Evolutionary conservation across 805 yeast genomes (phyloP).

Genomic region (Dipodascus geniculatus): DNA sequence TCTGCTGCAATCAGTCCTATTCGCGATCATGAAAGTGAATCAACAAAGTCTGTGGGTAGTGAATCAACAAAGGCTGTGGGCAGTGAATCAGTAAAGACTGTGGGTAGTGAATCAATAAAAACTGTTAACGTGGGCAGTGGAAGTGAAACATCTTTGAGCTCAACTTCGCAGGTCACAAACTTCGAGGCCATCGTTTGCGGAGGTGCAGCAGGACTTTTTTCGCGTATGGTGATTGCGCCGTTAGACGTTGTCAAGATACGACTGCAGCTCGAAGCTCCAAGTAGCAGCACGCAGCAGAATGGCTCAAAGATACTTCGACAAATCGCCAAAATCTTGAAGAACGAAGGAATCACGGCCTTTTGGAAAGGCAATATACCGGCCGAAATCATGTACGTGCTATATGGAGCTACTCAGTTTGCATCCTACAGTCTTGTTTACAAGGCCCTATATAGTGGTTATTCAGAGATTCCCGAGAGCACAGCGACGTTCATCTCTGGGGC

Average conservation of each 20-base stretch:
- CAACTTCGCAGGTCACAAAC: slow-evolving; percentile 41
- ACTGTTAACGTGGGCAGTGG: background rate
- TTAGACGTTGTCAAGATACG: slow-evolving; percentile 69
- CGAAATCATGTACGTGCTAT: slow-evolving; percentile 67
- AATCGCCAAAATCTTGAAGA: slow-evolving; percentile 32
- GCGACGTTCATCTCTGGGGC: slow-evolving; percentile 59
- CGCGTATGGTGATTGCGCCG: slow-evolving; percentile 56
- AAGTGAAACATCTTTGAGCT: background rate
- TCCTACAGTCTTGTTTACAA: slow-evolving; percentile 48
- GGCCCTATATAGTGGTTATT: slow-evolving; percentile 23
- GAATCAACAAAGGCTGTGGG: no score
- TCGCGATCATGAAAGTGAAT: no score
- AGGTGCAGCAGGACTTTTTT: slow-evolving; percentile 51
- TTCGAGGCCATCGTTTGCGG: slow-evolving; percentile 55
- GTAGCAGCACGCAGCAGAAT: slow-evolving; percentile 28
- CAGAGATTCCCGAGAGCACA: slow-evolving; percentile 25
- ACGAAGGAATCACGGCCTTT: slow-evolving; percentile 66
- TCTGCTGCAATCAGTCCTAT: no score
- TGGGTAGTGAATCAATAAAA: no score
- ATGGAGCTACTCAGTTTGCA: slow-evolving; percentile 80
- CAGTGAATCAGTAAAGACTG: no score
- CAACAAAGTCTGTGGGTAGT: no score
- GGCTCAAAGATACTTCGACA: slow-evolving; percentile 21
- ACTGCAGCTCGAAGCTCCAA: slow-evolving; percentile 37
- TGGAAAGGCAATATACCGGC: slow-evolving; percentile 98